Conservation (phyloP, 768 basidiomycete genomes). For the Clathrus columnatus region DNA sequence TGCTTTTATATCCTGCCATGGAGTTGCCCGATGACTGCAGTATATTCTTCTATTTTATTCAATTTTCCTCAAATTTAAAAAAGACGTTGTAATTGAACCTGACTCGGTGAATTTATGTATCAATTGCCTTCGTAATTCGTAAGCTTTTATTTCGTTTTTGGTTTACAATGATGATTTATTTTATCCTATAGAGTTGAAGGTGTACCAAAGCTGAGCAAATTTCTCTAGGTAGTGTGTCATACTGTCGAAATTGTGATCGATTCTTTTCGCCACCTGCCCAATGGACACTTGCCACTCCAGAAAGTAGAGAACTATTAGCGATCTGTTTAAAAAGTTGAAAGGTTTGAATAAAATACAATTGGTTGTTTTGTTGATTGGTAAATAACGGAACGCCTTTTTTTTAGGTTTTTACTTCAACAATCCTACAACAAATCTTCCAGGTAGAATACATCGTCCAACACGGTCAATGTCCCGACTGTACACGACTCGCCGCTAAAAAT, state of each 20-base stretch:
- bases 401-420: slow-evolving; percentile 85
- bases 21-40: slow-evolving; percentile 70
- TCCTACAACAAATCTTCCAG: slow-evolving; percentile 96
- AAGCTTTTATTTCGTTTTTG: slow-evolving; percentile 21
- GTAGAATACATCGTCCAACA: slow-evolving; percentile 92
- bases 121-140: slow-evolving; percentile 82
- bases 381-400: neutral
- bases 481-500: slow-evolving; percentile 93
- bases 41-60: slow-evolving; percentile 33
- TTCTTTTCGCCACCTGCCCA: slow-evolving; percentile 84
- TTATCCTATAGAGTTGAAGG: slow-evolving; percentile 80
- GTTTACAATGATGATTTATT: neutral
- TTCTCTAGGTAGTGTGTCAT: slow-evolving; percentile 69
- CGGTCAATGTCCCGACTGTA: slow-evolving; percentile 91
- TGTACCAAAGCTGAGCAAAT: slow-evolving; percentile 82
- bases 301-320: slow-evolving; percentile 88
- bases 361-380: slow-evolving; percentile 84
- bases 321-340: slow-evolving; percentile 91
- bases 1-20: slow-evolving; percentile 36
- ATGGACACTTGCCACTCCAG: slow-evolving; percentile 81
- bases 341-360: slow-evolving; percentile 89
- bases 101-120: slow-evolving; percentile 92
- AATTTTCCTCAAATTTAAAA: neutral
- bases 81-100: slow-evolving; percentile 79
- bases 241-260: slow-evolving; percentile 93